Conservation (phyloP, 2,329 filamentous ascomycete genomes). For the Didymella sp. region DNA sequence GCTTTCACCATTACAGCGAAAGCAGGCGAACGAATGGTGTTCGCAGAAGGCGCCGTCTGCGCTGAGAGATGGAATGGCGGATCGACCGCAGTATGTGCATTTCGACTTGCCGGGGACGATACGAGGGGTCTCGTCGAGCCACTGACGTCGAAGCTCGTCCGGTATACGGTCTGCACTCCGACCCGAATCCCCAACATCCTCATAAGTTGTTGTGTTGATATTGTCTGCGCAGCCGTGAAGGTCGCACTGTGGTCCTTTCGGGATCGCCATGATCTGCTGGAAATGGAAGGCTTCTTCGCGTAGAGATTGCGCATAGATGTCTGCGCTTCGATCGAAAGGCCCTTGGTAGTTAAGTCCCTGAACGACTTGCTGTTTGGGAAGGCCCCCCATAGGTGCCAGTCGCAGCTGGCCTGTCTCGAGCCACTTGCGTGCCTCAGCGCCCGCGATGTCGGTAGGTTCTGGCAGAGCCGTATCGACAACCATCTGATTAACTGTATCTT, state of each 20-base stretch:
- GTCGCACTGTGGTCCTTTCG: slow-evolving; percentile 30
- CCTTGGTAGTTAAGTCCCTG: slow-evolving; percentile 55
- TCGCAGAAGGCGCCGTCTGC: slow-evolving; percentile 44
- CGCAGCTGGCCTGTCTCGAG: slow-evolving; percentile 46
- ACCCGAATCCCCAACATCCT: slow-evolving; percentile 51
- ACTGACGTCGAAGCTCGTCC: slow-evolving; percentile 42
- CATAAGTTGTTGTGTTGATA: slow-evolving; percentile 42
- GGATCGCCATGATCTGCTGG: slow-evolving; percentile 38
- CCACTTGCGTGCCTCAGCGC: slow-evolving; percentile 35
- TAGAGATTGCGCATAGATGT: slow-evolving; percentile 31
- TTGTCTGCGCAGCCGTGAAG: slow-evolving; percentile 41
- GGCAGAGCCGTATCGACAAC: background rate
- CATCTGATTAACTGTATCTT: background rate
- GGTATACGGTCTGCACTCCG: slow-evolving; percentile 54
- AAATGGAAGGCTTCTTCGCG: slow-evolving; percentile 41
- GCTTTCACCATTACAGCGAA: slow-evolving; percentile 46
- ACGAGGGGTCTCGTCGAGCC: slow-evolving; percentile 24
- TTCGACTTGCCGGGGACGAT: slow-evolving; percentile 38
- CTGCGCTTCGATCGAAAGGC: slow-evolving; percentile 42
- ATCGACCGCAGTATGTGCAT: slow-evolving; percentile 45
- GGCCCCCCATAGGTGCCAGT: slow-evolving; percentile 48
- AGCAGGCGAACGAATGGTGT: slow-evolving; percentile 52
- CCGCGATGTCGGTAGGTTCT: slow-evolving; percentile 31
- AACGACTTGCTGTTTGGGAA: slow-evolving; percentile 55
- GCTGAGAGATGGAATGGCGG: slow-evolving; percentile 35